A percentile compares a stretch with the other conserved stretches of the same genome.
These are phyloP conservation scores for Lanmaoa pseudosensibilis DNA, from an alignment of 768 basidiomycete species.

Conservation along the genomic window DNA sequence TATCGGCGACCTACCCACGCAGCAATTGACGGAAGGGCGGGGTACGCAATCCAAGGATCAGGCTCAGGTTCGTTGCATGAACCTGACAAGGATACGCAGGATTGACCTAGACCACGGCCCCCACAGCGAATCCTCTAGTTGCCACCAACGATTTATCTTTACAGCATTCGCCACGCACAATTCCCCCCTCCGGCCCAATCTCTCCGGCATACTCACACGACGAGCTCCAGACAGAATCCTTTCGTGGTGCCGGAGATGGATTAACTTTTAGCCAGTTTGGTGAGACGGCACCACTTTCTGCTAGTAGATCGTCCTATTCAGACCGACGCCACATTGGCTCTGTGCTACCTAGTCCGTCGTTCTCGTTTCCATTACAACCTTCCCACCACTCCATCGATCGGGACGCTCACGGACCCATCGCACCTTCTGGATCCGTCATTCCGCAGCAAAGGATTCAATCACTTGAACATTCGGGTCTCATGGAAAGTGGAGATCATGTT, in stretches of 20 bases:
- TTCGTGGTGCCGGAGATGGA: background rate
- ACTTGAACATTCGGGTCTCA: background rate
- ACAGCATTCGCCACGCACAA: background rate
- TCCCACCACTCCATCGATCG: background rate
- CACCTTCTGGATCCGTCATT: background rate
- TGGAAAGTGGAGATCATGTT: background rate
- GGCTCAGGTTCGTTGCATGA: conserved; percentile 10
- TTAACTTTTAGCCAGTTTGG: background rate
- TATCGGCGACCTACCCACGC: conserved; percentile 7
- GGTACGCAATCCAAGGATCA: conserved; percentile 17
- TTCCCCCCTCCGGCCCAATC: background rate
- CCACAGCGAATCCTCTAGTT: background rate
- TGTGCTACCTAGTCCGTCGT: background rate
- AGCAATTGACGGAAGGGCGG: background rate
- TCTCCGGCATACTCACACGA: conserved; percentile 10
- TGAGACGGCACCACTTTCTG: background rate
- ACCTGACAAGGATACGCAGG: background rate
- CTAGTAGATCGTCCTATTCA: background rate
- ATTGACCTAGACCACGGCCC: conserved; percentile 1
- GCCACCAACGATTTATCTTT: conserved; percentile 1
- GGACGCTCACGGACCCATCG: background rate
- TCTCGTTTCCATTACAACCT: background rate
- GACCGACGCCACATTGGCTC: background rate
- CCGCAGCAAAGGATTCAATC: background rate
- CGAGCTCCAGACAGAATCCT: background rate